These are phyloP conservation scores for Aspergillus sp. DNA, from an alignment of 2,329 filamentous ascomycete genomes.

Conservation along the genomic window DNA sequence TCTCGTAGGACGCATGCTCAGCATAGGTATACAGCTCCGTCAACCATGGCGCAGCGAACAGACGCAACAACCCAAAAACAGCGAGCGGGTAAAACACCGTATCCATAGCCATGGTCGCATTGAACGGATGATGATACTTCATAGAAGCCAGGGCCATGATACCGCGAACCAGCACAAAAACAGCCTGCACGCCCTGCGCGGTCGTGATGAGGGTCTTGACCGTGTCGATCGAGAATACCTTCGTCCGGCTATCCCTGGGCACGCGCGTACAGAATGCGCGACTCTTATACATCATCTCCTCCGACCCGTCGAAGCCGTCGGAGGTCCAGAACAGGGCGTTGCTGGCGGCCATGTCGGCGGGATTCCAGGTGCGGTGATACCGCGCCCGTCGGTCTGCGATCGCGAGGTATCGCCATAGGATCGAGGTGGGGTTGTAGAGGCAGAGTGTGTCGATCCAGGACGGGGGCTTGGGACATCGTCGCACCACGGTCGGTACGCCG, in stretches of 20 bases:
- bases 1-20: neutral
- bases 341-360: conserved; percentile 4
- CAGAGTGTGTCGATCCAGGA: conserved; percentile 4
- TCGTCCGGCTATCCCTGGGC: neutral
- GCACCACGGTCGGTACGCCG: conserved; percentile 3
- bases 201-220: conserved; percentile 6
- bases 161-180: neutral
- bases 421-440: conserved; percentile 7
- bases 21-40: conserved; percentile 2
- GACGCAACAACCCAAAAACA: neutral
- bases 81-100: conserved; percentile 7
- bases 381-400: conserved; percentile 4
- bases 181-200: conserved; percentile 3
- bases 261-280: conserved; percentile 1
- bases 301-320: conserved; percentile 3
- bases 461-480: conserved; percentile 1
- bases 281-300: conserved; percentile 5
- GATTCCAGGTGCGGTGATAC: neutral
- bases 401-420: conserved; percentile 7
- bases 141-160: neutral
- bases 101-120: conserved; percentile 1
- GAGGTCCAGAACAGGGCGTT: conserved; percentile 6
- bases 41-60: conserved; percentile 5
- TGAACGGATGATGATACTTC: neutral
- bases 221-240: conserved; percentile 1